Percentiles rank a stretch among this genome's conserved stretches.
These are phyloP conservation scores for Alternaria postmessia DNA, from an alignment of 2,329 filamentous ascomycete species.

Conservation along the genomic window DNA sequence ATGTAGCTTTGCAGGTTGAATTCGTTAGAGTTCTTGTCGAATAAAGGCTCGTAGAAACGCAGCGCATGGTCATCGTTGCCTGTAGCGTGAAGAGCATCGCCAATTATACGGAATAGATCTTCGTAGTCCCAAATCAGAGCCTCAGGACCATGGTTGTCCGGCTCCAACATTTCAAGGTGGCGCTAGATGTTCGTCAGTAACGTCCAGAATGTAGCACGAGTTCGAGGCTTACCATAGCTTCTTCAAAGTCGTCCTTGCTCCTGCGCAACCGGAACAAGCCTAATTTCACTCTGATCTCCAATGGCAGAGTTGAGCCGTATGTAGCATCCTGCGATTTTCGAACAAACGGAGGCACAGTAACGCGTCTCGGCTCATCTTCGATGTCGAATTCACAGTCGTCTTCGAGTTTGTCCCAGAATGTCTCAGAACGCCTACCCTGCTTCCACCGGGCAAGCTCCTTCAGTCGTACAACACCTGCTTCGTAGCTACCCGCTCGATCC, in stretches of 20 bases:
- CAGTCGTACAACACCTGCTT: slow-evolving; percentile 72
- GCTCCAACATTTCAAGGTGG: slow-evolving; percentile 70
- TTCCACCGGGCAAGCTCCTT: slow-evolving; percentile 83
- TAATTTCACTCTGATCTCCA: slow-evolving; percentile 84
- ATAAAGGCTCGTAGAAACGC: slow-evolving; percentile 64
- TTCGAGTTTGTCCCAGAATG: slow-evolving; percentile 76
- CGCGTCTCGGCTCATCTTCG: slow-evolving; percentile 72
- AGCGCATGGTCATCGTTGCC: slow-evolving; percentile 64
- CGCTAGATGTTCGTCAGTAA: slow-evolving; percentile 45
- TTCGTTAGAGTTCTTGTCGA: slow-evolving; percentile 31
- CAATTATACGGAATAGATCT: slow-evolving; percentile 80
- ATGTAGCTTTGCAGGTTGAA: slow-evolving; percentile 43
- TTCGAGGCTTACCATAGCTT: slow-evolving; percentile 72
- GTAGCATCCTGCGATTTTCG: slow-evolving; percentile 62
- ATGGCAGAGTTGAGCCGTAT: slow-evolving; percentile 78
- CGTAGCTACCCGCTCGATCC: slow-evolving; percentile 68
- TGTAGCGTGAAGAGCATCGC: slow-evolving; percentile 64
- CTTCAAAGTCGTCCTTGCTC: slow-evolving; percentile 66
- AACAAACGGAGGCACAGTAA: slow-evolving; percentile 67
- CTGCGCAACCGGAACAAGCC: slow-evolving; percentile 82
- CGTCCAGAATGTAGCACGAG: slow-evolving; percentile 60
- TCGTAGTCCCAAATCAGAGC: slow-evolving; percentile 70
- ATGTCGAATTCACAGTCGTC: slow-evolving; percentile 93
- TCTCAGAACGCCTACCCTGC: slow-evolving; percentile 75
- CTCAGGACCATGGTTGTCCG: slow-evolving; percentile 62